Percentiles rank a stretch among this genome's conserved stretches.
These are phyloP conservation scores for Cryptococcus sp. DNA, from an alignment of 1,284 basidiomycete species.

Conservation along the genomic window DNA sequence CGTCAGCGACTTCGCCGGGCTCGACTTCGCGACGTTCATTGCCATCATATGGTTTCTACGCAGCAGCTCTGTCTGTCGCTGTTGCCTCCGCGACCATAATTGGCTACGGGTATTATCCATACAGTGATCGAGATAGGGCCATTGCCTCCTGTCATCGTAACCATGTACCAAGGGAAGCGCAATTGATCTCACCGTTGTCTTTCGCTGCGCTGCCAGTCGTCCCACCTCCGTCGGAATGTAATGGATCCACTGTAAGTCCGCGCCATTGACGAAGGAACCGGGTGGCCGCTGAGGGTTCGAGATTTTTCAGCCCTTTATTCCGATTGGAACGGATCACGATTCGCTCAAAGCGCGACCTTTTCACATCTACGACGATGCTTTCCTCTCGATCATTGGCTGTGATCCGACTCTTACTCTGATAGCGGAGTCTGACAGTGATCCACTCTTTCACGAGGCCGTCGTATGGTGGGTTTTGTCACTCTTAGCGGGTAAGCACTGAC, in stretches of 20 bases:
- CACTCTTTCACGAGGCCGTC: conserved; percentile 74
- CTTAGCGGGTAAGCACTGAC: too few species aligned
- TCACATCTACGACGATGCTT: conserved; percentile 66
- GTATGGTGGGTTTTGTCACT: conserved; percentile 54
- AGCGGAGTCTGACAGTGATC: conserved; percentile 61
- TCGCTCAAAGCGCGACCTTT: conserved; percentile 55
- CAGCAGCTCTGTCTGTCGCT: too few species aligned
- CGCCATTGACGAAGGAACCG: too few species aligned
- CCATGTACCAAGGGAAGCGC: conserved; percentile 20
- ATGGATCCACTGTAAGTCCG: conserved; percentile 28
- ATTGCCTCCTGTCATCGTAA: too few species aligned
- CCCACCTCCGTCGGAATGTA: conserved; percentile 25
- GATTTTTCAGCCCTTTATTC: conserved; percentile 30
- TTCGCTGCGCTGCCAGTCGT: conserved; percentile 37
- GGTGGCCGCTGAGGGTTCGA: too few species aligned
- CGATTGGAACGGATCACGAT: conserved; percentile 31
- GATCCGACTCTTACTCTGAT: conserved; percentile 63
- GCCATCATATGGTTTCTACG: too few species aligned
- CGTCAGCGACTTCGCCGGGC: too few species aligned
- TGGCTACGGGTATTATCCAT: too few species aligned
- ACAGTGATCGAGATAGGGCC: too few species aligned
- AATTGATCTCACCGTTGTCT: conserved; percentile 34
- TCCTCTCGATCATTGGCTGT: conserved; percentile 63
- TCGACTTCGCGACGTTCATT: too few species aligned
- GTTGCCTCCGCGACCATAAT: too few species aligned